Base-by-base conservation (phyloP, 1,139 yeast genomes). In the Kazachstania sp. region DNA sequence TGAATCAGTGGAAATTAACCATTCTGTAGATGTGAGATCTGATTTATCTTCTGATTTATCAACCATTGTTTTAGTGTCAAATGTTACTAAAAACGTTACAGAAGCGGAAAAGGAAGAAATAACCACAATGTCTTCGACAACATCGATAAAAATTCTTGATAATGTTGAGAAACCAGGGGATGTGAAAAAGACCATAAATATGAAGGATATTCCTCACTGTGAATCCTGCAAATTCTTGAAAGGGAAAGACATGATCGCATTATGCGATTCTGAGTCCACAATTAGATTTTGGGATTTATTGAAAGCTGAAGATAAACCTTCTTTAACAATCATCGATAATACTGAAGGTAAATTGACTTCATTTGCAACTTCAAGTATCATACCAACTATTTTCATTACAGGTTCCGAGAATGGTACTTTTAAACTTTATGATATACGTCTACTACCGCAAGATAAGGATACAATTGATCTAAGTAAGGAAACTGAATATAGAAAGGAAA, bases 361-460 rank as follows among this genome's bases (percentile, higher is more conserved):
- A 6, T 51, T 63, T 37, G 59, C 48, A 30, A 41, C 44, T 3
- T 59, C 66, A 1, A 58, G 57, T 11, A 44, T 55, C 3, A 43
- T 60, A 7, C 60, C 58, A 16, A 55, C 58, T 1, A 34, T 63
- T 16, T 58, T 63, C 40, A 54, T 57, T 18, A 56, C 63, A 3
- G 68, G 66, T 37, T 51, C 61, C 2, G 53, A 49, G 31, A 52
- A 53, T 4, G 66, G 67, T 34, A 48, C 50, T 29, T 49, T 63
- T 39, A 63, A 60, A 35, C 46, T 63, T 26, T 64, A 65, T 65
- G 67, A 64, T 48, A 39, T 58, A n/a, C 56, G 66, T 46, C 16
- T 18, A 6, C 11, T 38, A 12, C 18, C 36, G 11, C 29, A 38
- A 7, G 18, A 30, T 15, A 18, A 38, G 7, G 52, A 59, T 5